Evolutionary conservation across 495 filamentous ascomycete genomes (phyloP).

Genomic region (Penicillium subrubescens): DNA sequence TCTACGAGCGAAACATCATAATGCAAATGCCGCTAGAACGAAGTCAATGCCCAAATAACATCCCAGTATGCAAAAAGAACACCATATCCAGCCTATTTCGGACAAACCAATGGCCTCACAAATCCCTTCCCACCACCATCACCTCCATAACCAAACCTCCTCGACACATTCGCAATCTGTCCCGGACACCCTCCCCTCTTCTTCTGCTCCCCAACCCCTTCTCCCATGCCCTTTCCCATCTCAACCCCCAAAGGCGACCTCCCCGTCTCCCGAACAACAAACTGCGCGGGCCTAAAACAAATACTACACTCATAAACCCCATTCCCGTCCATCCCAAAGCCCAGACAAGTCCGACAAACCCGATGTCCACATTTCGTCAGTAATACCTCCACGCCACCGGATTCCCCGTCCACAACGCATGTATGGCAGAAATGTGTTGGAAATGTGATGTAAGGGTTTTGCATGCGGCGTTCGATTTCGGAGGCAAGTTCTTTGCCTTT

Average conservation of each 20-base stretch:
- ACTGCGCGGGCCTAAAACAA: slow-evolving; percentile 22
- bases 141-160: not conserved
- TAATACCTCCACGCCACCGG: slow-evolving; percentile 15
- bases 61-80: not conserved
- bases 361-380: slow-evolving; percentile 31
- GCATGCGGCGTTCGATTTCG: slow-evolving; percentile 31
- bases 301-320: slow-evolving; percentile 30
- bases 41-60: not conserved
- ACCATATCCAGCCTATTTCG: not conserved
- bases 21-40: not conserved
- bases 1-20: too few species aligned
- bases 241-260: slow-evolving; percentile 1
- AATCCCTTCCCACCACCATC: not conserved
- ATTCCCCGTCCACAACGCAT: slow-evolving; percentile 24
- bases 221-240: not conserved
- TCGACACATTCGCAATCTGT: not conserved
- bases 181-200: too few species aligned
- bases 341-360: slow-evolving; percentile 31
- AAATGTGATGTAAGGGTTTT: slow-evolving; percentile 8
- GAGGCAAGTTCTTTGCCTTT: slow-evolving; percentile 33
- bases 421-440: slow-evolving; percentile 35
- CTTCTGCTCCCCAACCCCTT: not conserved
- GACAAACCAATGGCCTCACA: not conserved
- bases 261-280: slow-evolving; percentile 8
- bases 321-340: slow-evolving; percentile 16